Evolutionary conservation across 306 rosid species (phyloP), one percentile per base, ranked within the genome.

Genomic region (Prunus kanzakura): DNA sequence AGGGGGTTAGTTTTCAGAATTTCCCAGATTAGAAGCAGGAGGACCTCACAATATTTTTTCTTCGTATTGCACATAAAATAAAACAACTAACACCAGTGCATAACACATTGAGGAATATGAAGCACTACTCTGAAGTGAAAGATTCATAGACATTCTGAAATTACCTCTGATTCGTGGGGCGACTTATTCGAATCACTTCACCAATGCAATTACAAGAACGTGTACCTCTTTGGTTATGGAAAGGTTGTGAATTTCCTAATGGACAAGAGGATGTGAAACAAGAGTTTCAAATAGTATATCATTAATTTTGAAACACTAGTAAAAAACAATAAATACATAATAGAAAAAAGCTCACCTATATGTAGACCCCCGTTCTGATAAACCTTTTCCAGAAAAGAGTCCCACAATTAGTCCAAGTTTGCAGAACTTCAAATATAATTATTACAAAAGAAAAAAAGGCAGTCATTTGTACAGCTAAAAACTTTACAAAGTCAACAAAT

Each of bases 151-250:
- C 25, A 83, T 79, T 58, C 60, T 35, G 18, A 46, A 71, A 51
- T 54, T 88, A 90, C 98, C 98, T 84, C 69, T 66, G 86, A 69
- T 73, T 79, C 60, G 43, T 85, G 43, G 83, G 88, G 70, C 84
- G 84, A 73, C 74, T 87, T 63, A 94, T 80, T 86, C 80, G 83
- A 71, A 94, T 80, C 78, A 94, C 85, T 89, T 90, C 90, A 80
- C 89, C 91, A 77, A 92, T 82, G 84, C 97, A 94, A 88, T 87
- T 86, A 79, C 64, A 76, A 50, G 72, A 65, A 85, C 80, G 80
- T 66, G 66, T 46, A 75, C 57, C 73, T 70, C 30, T 71, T 73
- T 73, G 86, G 41, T 79, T 76, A 78, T 47, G 71, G 75, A 65
- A 84, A 72, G 38, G 75, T 55, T 45, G 82, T 22, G 88, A 84